These are phyloP conservation scores for Ophiostoma triangulosporum DNA, from an alignment of 2,329 filamentous ascomycete species.

Conservation along the genomic window DNA sequence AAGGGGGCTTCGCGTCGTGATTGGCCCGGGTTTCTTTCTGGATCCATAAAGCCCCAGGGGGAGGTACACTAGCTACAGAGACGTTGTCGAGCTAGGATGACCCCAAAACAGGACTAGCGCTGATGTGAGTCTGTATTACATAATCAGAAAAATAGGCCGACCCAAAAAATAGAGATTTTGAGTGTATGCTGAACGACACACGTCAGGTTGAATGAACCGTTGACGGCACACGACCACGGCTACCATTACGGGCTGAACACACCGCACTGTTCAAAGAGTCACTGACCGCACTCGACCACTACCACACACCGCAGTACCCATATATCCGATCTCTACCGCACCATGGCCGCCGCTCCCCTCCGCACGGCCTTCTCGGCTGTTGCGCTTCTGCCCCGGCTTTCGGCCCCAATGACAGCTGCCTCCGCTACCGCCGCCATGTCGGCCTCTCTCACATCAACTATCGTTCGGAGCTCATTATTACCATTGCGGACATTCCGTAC, in stretches of 20 bases:
- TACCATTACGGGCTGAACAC: not conserved
- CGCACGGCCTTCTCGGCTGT: constrained; percentile 9
- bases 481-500: constrained; percentile 16
- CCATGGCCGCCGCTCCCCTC: constrained; percentile 7
- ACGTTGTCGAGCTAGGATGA: constrained; percentile 2
- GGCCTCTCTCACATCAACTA: constrained; percentile 3
- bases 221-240: not conserved
- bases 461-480: constrained; percentile 3
- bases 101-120: not conserved
- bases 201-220: not conserved
- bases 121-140: not conserved
- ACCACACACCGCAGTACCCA: not conserved
- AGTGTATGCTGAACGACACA: not conserved
- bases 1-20: constrained; percentile 6
- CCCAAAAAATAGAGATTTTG: not conserved
- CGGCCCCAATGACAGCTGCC: not conserved
- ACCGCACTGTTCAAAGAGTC: not conserved
- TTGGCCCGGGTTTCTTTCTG: constrained; percentile 5
- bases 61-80: constrained; percentile 5
- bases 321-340: not conserved
- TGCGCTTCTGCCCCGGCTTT: constrained; percentile 5
- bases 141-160: not conserved
- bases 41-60: constrained; percentile 4
- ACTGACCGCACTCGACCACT: not conserved
- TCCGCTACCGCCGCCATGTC: not conserved